Conservation (phyloP, 768 basidiomycete species). For the Mycena vitilis region DNA sequence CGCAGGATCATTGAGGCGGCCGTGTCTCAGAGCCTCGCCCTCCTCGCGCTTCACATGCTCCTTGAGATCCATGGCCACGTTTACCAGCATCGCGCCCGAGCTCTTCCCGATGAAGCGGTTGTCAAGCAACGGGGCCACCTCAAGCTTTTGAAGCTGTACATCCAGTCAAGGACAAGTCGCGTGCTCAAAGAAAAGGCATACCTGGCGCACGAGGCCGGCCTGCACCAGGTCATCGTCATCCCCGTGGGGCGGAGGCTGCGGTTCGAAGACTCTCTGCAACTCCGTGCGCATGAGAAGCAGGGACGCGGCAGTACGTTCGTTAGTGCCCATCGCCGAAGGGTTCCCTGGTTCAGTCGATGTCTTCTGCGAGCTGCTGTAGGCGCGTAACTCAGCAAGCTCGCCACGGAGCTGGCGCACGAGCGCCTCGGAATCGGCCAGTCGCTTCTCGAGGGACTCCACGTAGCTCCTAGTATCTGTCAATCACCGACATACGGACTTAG, state of each 20-base stretch:
- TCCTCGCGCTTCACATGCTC: constrained; percentile 19
- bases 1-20: not conserved
- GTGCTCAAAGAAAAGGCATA: too few relatives aligned
- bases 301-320: not conserved
- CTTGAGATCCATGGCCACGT: constrained; percentile 17
- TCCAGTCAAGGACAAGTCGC: too few relatives aligned
- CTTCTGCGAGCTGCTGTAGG: too few relatives aligned
- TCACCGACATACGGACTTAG: not conserved
- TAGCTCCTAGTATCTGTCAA: not conserved
- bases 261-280: too few relatives aligned
- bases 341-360: too few relatives aligned
- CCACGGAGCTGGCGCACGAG: not conserved
- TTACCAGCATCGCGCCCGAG: constrained; percentile 4
- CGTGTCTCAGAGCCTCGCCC: not conserved
- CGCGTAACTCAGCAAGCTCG: not conserved
- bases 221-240: too few relatives aligned
- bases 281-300: too few relatives aligned
- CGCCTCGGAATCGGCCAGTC: not conserved
- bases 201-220: too few relatives aligned
- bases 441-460: not conserved
- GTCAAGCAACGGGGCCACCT: not conserved
- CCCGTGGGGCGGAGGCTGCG: too few relatives aligned
- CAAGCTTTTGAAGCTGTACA: constrained; percentile 11
- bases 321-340: too few relatives aligned
- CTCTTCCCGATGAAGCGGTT: constrained; percentile 23